Percentiles rank a stretch among this genome's conserved stretches.
These are phyloP conservation scores for Pseudogymnoascus sp. DNA, from an alignment of 2,329 filamentous ascomycete genomes.

Conservation along the genomic window DNA sequence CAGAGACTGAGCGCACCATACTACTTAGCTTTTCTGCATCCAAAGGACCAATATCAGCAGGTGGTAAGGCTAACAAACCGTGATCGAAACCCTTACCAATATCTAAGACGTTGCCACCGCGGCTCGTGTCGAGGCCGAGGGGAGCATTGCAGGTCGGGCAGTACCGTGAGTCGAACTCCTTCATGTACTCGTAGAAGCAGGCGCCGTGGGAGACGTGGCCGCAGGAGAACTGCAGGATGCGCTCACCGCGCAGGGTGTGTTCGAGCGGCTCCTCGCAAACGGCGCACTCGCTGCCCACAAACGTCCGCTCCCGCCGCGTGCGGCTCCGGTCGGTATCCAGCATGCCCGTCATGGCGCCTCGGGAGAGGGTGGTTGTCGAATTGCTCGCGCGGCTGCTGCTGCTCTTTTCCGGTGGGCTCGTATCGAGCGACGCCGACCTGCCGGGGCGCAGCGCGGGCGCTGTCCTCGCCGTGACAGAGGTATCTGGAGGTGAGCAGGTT, in stretches of 20 bases:
- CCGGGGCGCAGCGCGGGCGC: neutral
- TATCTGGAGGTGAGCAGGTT: constrained; percentile 1
- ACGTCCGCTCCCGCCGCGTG: constrained; percentile 81
- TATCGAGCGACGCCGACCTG: neutral
- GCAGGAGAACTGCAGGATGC: constrained; percentile 91
- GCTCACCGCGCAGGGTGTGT: constrained; percentile 87
- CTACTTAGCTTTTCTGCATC: constrained; percentile 82
- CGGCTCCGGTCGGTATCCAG: constrained; percentile 71
- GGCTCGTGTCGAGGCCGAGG: constrained; percentile 81
- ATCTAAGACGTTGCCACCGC: constrained; percentile 86
- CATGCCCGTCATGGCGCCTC: constrained; percentile 48
- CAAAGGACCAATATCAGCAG: constrained; percentile 16
- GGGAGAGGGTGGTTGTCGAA: neutral
- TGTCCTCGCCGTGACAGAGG: neutral
- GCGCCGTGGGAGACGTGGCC: constrained; percentile 96
- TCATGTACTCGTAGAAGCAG: constrained; percentile 98
- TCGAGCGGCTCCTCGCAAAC: constrained; percentile 96
- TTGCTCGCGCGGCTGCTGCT: neutral
- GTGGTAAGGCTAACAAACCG: constrained; percentile 24
- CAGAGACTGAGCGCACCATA: constrained; percentile 76
- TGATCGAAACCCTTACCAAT: constrained; percentile 53
- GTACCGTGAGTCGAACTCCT: constrained; percentile 86
- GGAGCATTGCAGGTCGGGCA: constrained; percentile 92
- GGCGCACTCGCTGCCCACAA: constrained; percentile 88
- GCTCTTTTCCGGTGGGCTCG: neutral